phyloP scores from a whole-genome alignment of 2,329 filamentous ascomycete species.

The Curvularia eragrostidis region DNA sequence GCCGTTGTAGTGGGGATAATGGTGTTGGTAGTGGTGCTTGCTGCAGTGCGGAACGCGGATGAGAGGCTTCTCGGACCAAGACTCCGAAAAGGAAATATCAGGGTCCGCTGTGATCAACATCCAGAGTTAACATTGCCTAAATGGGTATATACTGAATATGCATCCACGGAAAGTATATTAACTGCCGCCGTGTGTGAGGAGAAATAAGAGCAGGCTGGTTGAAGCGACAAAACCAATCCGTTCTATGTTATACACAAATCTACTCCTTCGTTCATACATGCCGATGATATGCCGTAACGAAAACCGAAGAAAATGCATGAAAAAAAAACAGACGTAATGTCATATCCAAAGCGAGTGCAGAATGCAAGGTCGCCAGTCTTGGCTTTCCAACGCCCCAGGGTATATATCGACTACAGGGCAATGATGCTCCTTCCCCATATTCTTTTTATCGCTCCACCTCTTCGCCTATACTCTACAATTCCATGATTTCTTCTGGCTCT shows the following conservation, averaged over 20 bases:
- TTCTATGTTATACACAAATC: not conserved
- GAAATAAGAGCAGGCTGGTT: not conserved
- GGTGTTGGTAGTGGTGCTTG: not conserved
- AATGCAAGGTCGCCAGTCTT: not conserved
- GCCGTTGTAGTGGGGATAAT: not conserved
- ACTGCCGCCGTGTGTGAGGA: not conserved
- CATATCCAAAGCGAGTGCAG: not conserved
- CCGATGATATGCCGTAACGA: not conserved
- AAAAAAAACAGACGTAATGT: not conserved
- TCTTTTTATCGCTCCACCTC: not conserved
- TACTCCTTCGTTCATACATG: not conserved
- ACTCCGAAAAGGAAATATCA: not conserved
- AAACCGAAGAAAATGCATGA: not conserved
- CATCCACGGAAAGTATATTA: not conserved
- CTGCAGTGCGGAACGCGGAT: not conserved
- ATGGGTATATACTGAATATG: not conserved
- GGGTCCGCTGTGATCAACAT: not conserved
- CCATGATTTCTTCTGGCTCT: constrained; percentile 23
- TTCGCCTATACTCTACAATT: constrained; percentile 18
- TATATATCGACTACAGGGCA: constrained; percentile 1
- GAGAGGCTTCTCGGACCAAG: not conserved
- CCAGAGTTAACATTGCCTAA: not conserved
- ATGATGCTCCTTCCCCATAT: not conserved
- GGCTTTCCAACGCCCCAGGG: not conserved
- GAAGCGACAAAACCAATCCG: not conserved